Percentiles rank a stretch among this genome's conserved stretches.
phyloP scores from a whole-genome alignment of 106 monocot species.

The Allium sativum region DNA sequence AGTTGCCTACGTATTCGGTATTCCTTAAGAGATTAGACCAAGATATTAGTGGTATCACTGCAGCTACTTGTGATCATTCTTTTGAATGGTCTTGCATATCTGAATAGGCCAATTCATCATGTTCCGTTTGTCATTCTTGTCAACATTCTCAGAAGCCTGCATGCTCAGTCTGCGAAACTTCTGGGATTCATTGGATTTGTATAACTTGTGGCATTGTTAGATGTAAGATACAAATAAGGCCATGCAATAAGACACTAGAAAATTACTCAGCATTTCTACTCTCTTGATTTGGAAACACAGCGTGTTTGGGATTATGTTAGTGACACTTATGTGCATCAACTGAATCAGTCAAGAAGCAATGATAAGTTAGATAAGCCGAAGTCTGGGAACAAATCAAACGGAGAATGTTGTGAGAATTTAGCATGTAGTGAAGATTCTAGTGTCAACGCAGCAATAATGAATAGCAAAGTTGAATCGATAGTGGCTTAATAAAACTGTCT shows the following conservation, averaged over 20 bases:
- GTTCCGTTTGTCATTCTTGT: conserved; percentile 78
- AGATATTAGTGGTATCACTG: conserved; percentile 74
- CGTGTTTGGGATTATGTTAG: conserved; percentile 97
- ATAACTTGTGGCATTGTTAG: conserved; percentile 95
- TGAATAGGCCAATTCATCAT: conserved; percentile 80
- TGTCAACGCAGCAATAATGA: conserved; percentile 43
- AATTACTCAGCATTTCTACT: conserved; percentile 83
- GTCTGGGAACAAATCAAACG: conserved; percentile 21
- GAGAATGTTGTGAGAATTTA: conserved; percentile 37
- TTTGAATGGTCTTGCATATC: conserved; percentile 85
- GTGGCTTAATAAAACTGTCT: conserved; percentile 71
- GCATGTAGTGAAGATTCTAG: conserved; percentile 44
- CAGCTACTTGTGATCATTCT: conserved; percentile 88
- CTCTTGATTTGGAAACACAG: conserved; percentile 76
- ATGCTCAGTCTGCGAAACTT: conserved; percentile 70
- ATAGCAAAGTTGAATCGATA: conserved; percentile 74
- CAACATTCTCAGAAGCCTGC: conserved; percentile 58
- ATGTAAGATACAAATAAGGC: conserved; percentile 92
- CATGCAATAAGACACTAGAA: conserved; percentile 94
- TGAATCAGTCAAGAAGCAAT: conserved; percentile 80
- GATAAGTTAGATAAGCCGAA: conserved; percentile 47
- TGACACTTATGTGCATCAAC: conserved; percentile 83
- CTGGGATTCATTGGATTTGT: conserved; percentile 90
- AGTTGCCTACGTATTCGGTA: conserved; percentile 80
- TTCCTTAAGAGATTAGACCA: conserved; percentile 93